phyloP scores from a whole-genome alignment of 2,329 filamentous ascomycete species.

The Cladorrhinum sp. region DNA sequence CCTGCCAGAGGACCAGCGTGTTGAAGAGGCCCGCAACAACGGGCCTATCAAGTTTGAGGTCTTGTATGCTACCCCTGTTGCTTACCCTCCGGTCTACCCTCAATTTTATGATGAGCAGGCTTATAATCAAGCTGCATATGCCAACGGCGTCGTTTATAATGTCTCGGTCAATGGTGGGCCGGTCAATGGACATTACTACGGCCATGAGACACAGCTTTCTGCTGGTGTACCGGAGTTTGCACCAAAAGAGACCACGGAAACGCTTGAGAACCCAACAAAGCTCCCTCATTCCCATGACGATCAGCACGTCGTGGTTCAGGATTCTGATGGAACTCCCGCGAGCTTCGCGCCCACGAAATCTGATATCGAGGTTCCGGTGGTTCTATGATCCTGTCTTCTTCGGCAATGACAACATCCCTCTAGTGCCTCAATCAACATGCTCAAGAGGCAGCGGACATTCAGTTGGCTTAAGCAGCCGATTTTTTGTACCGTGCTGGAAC shows the following conservation, averaged over 20 bases:
- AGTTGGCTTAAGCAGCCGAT: background rate
- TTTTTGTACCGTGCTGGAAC: background rate
- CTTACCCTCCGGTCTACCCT: constrained; percentile 29
- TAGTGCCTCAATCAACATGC: background rate
- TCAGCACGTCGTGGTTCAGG: constrained; percentile 30
- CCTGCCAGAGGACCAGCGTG: constrained; percentile 66
- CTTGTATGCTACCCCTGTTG: constrained; percentile 17
- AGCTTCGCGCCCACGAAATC: constrained; percentile 17
- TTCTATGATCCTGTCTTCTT: constrained; percentile 53
- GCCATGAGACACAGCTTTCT: constrained; percentile 53
- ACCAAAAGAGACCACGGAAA: constrained; percentile 35
- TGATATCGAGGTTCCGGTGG: constrained; percentile 46
- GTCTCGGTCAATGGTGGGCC: constrained; percentile 33
- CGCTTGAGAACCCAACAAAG: constrained; percentile 33
- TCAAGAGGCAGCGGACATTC: background rate
- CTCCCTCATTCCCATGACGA: constrained; percentile 33
- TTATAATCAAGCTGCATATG: constrained; percentile 30
- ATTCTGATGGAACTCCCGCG: constrained; percentile 10
- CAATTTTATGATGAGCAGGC: constrained; percentile 29
- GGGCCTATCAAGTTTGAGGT: constrained; percentile 50
- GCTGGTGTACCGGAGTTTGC: constrained; percentile 63
- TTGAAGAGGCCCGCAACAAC: constrained; percentile 69
- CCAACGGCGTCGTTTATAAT: constrained; percentile 32
- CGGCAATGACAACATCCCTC: constrained; percentile 13
- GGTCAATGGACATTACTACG: constrained; percentile 39